Conservation (phyloP, 2,329 filamentous ascomycete genomes). For the Botrytis byssoidea region DNA sequence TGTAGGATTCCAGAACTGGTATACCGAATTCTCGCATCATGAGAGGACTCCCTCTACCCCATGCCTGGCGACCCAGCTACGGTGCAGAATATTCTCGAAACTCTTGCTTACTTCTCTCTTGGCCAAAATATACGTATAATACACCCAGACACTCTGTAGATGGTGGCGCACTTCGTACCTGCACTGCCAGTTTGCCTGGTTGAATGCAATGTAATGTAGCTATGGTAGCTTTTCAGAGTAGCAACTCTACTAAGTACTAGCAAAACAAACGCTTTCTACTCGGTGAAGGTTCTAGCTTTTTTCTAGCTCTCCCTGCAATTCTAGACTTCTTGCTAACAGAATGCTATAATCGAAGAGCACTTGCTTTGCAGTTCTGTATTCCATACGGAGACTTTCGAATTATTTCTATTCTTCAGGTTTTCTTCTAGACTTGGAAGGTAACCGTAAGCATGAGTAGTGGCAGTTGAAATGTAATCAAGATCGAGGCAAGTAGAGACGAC, state of each 20-base stretch:
- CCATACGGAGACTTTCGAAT: background rate
- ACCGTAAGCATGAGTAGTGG: background rate
- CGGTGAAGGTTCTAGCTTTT: background rate
- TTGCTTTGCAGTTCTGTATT: background rate
- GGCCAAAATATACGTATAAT: background rate
- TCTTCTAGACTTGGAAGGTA: background rate
- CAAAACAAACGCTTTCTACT: conserved; percentile 7
- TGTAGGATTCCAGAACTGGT: background rate
- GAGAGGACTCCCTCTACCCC: background rate
- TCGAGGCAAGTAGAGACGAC: background rate
- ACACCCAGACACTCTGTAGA: background rate
- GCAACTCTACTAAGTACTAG: background rate
- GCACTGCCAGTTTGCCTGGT: background rate
- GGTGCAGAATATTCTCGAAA: background rate
- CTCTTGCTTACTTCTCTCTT: background rate
- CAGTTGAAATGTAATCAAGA: conserved; percentile 4
- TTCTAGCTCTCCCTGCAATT: background rate
- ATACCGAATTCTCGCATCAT: background rate
- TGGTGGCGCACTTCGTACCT: background rate
- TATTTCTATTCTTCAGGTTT: background rate
- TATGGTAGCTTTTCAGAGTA: background rate
- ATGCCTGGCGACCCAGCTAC: background rate
- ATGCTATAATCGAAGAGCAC: background rate
- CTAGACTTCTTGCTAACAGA: background rate
- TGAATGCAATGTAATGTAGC: conserved; percentile 3